These are phyloP conservation scores for cucumber (Cucumis sativus) DNA, from an alignment of 306 rosid species.

Conservation along the genomic window Cucumber_9930_V3 NC_026657.2:30247001-30247500, in stretches of 20 bases:
- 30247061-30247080: neutral
- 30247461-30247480: constrained; percentile 60
- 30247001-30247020: constrained; percentile 97
- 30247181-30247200: constrained; percentile 96
- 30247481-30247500: constrained; percentile 48
- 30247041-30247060: constrained; percentile 42
- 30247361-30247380: constrained; percentile 96
- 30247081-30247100: neutral
- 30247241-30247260: constrained; percentile 10
- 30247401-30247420: constrained; percentile 64
- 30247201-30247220: constrained; percentile 94
- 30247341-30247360: constrained; percentile 52
- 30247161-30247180: constrained; percentile 54
- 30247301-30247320: neutral
- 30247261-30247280: neutral
- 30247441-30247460: constrained; percentile 60
- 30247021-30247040: constrained; percentile 93
- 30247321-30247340: neutral
- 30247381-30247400: constrained; percentile 61
- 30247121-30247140: neutral
- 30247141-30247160: constrained; percentile 2
- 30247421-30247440: constrained; percentile 55
- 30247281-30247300: neutral
- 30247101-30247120: neutral
- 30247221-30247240: constrained; percentile 69